A percentile compares a stretch with the other conserved stretches of the same genome.
phyloP scores from a whole-genome alignment of 257 asterid species.

The Pogostemon cablin region DNA sequence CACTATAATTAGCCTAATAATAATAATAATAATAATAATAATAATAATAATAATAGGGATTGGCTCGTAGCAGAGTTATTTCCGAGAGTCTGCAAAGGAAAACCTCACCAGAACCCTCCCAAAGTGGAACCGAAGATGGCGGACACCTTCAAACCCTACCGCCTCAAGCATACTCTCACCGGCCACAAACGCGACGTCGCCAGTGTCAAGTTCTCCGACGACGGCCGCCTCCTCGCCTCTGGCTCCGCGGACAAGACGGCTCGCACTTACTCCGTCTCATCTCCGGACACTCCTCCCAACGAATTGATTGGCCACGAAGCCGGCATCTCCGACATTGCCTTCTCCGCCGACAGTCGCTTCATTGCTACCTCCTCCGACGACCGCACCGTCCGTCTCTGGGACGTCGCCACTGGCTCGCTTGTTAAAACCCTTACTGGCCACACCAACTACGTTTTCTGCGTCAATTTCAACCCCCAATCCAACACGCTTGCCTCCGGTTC shows the following conservation, averaged over 20 bases:
- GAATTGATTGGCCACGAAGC: constrained; percentile 76
- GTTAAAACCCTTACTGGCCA: constrained; percentile 86
- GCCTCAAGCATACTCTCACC: constrained; percentile 65
- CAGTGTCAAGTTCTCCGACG: constrained; percentile 80
- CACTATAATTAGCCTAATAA: no score
- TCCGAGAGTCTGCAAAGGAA: constrained; percentile 20
- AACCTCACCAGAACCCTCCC: constrained; percentile 38
- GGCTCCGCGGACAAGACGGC: constrained; percentile 90
- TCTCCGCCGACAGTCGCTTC: constrained; percentile 76
- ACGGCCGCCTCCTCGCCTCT: constrained; percentile 75
- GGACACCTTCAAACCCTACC: constrained; percentile 71
- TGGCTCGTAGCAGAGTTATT: background rate
- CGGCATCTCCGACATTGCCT: constrained; percentile 84
- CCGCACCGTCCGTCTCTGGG: constrained; percentile 84
- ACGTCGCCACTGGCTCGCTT: constrained; percentile 69
- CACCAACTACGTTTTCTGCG: constrained; percentile 85
- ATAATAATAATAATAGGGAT: no score
- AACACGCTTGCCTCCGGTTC: constrained; percentile 90
- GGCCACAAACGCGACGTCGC: constrained; percentile 81
- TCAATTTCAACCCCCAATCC: constrained; percentile 79
- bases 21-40: no score
- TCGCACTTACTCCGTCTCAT: constrained; percentile 61
- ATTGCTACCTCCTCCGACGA: constrained; percentile 98
- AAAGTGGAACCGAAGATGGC: constrained; percentile 35
- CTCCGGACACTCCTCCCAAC: constrained; percentile 48